Evolutionary conservation across 2,329 filamentous ascomycete genomes (phyloP).

Genomic region (Trichoderma endophyticum): DNA sequence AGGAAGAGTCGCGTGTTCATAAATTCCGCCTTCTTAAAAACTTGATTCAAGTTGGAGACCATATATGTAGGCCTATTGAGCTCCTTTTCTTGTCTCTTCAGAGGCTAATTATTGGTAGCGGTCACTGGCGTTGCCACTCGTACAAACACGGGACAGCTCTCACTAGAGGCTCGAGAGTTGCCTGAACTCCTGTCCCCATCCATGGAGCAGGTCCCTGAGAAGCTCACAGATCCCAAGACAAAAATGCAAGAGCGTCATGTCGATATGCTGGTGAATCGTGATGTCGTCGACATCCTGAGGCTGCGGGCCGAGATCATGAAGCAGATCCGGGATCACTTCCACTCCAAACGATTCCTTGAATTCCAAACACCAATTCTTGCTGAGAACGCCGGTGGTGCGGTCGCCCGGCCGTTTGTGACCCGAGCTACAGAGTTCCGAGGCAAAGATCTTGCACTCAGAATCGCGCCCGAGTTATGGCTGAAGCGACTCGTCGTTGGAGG

Average conservation of each 20-base stretch:
- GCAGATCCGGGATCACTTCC: constrained; percentile 70
- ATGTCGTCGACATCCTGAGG: constrained; percentile 65
- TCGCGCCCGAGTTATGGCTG: constrained; percentile 92
- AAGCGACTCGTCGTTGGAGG: constrained; percentile 89
- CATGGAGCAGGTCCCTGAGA: constrained; percentile 73
- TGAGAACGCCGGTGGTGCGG: constrained; percentile 78
- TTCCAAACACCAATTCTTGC: constrained; percentile 89
- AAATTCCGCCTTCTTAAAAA: constrained; percentile 61
- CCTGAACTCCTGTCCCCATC: constrained; percentile 74
- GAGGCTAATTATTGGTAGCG: constrained; percentile 45
- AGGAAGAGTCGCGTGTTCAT: constrained; percentile 34
- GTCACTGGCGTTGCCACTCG: constrained; percentile 67
- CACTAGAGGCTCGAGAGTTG: constrained; percentile 63
- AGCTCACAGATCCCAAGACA: constrained; percentile 67
- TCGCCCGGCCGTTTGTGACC: constrained; percentile 83
- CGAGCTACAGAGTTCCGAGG: constrained; percentile 71
- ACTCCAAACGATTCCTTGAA: constrained; percentile 72
- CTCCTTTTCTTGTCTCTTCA: constrained; percentile 17
- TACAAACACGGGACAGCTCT: constrained; percentile 71
- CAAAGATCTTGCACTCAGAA: constrained; percentile 71
- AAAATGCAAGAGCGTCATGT: constrained; percentile 77
- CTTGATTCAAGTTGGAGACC: constrained; percentile 75
- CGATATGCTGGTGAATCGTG: constrained; percentile 75
- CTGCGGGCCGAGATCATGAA: constrained; percentile 73
- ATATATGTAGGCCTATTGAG: constrained; percentile 62